Percentiles rank a stretch among this genome's conserved stretches.
Conservation (phyloP, 208 protist species). For the Trypanosoma scelopori region DNA sequence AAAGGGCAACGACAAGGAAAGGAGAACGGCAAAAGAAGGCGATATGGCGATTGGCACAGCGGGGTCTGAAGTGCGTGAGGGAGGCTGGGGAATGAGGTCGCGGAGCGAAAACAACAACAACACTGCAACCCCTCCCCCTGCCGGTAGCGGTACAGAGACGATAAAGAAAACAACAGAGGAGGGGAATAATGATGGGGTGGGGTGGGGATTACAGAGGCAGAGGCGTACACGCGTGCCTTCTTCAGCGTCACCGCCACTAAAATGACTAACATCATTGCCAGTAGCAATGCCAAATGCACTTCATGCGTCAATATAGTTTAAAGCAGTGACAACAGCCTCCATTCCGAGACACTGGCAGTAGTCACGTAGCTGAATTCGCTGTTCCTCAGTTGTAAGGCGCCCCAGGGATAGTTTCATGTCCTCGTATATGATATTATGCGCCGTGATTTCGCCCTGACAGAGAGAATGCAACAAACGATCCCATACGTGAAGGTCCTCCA, state of each 20-base stretch:
- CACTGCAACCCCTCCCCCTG: no score
- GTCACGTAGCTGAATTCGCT: constrained; percentile 10
- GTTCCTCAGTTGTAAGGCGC: constrained; percentile 7
- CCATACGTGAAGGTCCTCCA: constrained; percentile 10
- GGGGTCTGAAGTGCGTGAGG: no score
- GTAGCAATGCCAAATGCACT: not conserved
- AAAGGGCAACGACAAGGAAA: no score
- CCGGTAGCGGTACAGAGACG: no score
- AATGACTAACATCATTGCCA: not conserved
- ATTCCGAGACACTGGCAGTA: constrained; percentile 13
- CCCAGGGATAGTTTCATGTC: constrained; percentile 14
- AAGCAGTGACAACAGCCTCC: constrained; percentile 2
- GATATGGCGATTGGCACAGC: no score
- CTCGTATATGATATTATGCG: constrained; percentile 13
- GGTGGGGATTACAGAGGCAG: no score
- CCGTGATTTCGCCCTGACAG: not conserved
- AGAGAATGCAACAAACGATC: constrained; percentile 5
- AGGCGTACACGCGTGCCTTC: no score
- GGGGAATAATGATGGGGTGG: no score
- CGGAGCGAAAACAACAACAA: no score
- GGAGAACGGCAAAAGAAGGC: no score
- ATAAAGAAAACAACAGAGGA: not conserved
- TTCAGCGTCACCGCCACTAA: not conserved
- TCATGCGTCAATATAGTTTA: constrained; percentile 3
- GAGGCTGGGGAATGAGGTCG: no score